Conservation (phyloP, 2,329 filamentous ascomycete species). For the Diatrype stigma region DNA sequence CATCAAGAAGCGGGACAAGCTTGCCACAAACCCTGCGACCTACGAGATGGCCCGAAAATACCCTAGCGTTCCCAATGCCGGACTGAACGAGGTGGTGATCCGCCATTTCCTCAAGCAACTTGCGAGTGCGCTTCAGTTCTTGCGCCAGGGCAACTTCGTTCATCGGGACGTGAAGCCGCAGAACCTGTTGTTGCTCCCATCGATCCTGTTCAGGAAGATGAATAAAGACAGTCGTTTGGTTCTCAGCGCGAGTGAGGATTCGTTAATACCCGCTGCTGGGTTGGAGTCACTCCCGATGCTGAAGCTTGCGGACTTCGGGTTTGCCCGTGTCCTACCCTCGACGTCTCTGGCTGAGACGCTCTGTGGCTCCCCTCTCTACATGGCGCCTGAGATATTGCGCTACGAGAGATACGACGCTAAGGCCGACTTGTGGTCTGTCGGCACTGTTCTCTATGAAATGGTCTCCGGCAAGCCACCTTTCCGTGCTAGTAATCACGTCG, state of each 20-base stretch:
- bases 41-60: constrained; percentile 92
- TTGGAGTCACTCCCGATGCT: constrained; percentile 86
- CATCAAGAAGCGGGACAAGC: constrained; percentile 86
- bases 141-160: constrained; percentile 80
- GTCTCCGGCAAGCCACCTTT: constrained; percentile 86
- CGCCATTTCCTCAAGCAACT: constrained; percentile 96
- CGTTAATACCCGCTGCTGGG: constrained; percentile 75
- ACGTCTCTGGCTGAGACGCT: constrained; percentile 93
- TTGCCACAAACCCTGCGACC: constrained; percentile 75
- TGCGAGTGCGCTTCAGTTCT: constrained; percentile 83
- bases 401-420: constrained; percentile 98
- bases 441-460: constrained; percentile 95
- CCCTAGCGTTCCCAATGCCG: constrained; percentile 74
- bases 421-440: constrained; percentile 95
- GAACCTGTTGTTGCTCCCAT: constrained; percentile 86
- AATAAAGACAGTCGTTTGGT: constrained; percentile 63
- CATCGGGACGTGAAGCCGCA: constrained; percentile 98
- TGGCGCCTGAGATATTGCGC: constrained; percentile 95
- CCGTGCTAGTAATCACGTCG: constrained; percentile 88
- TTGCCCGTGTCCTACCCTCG: constrained; percentile 84
- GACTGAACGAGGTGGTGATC: constrained; percentile 94
- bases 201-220: constrained; percentile 63
- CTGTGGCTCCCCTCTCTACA: constrained; percentile 94
- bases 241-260: constrained; percentile 72
- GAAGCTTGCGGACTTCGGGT: constrained; percentile 98